phyloP scores from a whole-genome alignment of 2,329 filamentous ascomycete species.

The Fusarium sambucinum region DNA sequence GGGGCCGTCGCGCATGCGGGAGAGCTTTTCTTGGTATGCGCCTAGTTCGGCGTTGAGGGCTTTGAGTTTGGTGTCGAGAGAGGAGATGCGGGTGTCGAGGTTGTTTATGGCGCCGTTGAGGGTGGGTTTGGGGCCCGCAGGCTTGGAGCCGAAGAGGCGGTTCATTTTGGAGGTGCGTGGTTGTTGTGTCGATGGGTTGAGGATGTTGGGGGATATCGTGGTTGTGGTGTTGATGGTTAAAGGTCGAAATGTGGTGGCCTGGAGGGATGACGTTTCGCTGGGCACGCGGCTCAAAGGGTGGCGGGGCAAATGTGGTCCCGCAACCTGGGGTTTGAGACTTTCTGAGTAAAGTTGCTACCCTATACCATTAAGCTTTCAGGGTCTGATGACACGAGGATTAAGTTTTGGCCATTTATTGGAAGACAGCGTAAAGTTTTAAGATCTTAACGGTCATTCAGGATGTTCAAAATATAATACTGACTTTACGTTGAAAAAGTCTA shows the following conservation, averaged over 20 bases:
- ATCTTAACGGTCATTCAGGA: too few relatives aligned
- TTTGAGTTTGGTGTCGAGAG: constrained; percentile 93
- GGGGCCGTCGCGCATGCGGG: constrained; percentile 94
- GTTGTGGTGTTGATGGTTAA: constrained; percentile 5
- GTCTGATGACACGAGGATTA: background rate
- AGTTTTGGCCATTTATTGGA: accelerated
- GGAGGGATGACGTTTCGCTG: constrained; percentile 47
- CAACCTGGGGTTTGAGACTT: constrained; percentile 10
- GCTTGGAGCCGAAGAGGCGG: constrained; percentile 91
- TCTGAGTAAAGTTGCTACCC: background rate
- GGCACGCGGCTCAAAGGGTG: constrained; percentile 33
- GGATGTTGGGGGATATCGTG: background rate
- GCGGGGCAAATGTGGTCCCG: constrained; percentile 20
- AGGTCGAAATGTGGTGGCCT: constrained; percentile 38
- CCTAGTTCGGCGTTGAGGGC: constrained; percentile 90
- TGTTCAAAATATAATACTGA: too few relatives aligned
- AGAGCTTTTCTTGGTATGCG: constrained; percentile 86
- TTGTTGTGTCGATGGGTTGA: background rate
- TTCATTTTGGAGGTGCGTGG: constrained; percentile 75
- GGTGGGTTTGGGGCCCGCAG: constrained; percentile 88
- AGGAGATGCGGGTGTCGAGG: constrained; percentile 85
- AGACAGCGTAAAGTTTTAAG: accelerated
- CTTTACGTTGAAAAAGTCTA: too few relatives aligned
- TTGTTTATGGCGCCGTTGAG: constrained; percentile 85
- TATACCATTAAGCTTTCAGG: background rate